phyloP scores from a whole-genome alignment of 2,329 filamentous ascomycete genomes.

The Epicoccum sorghinum region DNA sequence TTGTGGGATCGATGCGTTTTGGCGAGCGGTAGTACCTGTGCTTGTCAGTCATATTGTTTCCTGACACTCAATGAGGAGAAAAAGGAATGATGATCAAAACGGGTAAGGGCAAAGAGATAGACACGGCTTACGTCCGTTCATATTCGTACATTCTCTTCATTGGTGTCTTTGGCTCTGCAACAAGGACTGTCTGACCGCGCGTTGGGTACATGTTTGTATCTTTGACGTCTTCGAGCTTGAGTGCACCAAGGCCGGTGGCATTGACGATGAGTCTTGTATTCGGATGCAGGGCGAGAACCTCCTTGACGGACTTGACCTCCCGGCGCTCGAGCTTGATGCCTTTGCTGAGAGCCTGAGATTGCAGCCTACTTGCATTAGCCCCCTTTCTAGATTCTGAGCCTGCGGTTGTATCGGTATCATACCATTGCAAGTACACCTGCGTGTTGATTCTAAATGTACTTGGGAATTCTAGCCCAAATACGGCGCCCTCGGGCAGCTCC shows the following conservation, averaged over 20 bases:
- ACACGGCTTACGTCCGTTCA: conserved; percentile 13
- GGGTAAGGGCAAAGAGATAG: neutral
- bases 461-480: conserved; percentile 46
- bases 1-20: conserved; percentile 50
- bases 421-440: conserved; percentile 47
- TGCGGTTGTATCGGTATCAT: conserved; percentile 1
- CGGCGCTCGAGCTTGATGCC: conserved; percentile 64
- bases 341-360: conserved; percentile 72
- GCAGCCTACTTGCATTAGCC: conserved; percentile 34
- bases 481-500: conserved; percentile 44
- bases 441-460: conserved; percentile 49
- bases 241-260: conserved; percentile 79
- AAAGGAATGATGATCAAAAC: conserved; percentile 18
- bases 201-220: conserved; percentile 74
- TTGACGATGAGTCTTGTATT: conserved; percentile 78
- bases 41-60: neutral
- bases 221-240: conserved; percentile 79
- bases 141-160: conserved; percentile 48
- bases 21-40: conserved; percentile 49
- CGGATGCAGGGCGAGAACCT: conserved; percentile 68
- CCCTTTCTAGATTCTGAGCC: no score
- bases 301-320: conserved; percentile 66
- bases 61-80: neutral
- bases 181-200: conserved; percentile 82
- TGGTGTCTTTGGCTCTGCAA: conserved; percentile 56